These are phyloP conservation scores for Megacollybia marginata DNA, from an alignment of 768 basidiomycete genomes.

Conservation along the genomic window DNA sequence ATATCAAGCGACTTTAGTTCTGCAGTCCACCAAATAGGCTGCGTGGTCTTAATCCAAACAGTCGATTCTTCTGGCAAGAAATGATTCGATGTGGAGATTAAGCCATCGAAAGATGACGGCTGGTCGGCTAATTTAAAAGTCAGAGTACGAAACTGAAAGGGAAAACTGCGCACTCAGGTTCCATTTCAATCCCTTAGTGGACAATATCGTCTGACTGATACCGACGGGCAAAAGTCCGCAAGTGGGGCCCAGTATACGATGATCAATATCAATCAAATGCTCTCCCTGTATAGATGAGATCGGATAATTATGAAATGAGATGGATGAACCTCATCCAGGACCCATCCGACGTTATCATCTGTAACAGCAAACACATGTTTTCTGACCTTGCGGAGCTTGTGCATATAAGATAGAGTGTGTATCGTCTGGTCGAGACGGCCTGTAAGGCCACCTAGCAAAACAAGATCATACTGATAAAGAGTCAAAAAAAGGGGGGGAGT, in stretches of 20 bases:
- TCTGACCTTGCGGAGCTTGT: slow-evolving; percentile 64
- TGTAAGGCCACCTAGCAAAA: slow-evolving; percentile 82
- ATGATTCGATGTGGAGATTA: slow-evolving; percentile 93
- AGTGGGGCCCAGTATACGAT: slow-evolving; percentile 68
- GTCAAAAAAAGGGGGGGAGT: background rate
- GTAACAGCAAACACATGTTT: slow-evolving; percentile 68
- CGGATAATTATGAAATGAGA: background rate
- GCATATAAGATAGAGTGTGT: slow-evolving; percentile 78
- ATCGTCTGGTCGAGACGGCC: slow-evolving; percentile 94
- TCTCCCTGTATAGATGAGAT: slow-evolving; percentile 51
- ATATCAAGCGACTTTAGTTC: slow-evolving; percentile 41
- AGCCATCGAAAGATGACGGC: slow-evolving; percentile 73
- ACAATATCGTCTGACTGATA: slow-evolving; percentile 64
- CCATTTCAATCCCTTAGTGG: slow-evolving; percentile 84
- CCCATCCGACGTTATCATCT: slow-evolving; percentile 91
- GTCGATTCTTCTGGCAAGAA: slow-evolving; percentile 56
- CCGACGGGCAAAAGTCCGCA: slow-evolving; percentile 96
- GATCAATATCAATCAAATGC: slow-evolving; percentile 73
- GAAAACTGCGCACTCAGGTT: slow-evolving; percentile 57
- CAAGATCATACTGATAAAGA: slow-evolving; percentile 47
- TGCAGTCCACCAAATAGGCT: slow-evolving; percentile 87
- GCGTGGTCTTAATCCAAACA: slow-evolving; percentile 71
- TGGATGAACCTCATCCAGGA: slow-evolving; percentile 57
- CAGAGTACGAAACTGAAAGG: background rate
- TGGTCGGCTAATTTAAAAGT: slow-evolving; percentile 35